Base-by-base conservation (phyloP, 2,329 filamentous ascomycete genomes). In the Pestalotiopsis sp. region DNA sequence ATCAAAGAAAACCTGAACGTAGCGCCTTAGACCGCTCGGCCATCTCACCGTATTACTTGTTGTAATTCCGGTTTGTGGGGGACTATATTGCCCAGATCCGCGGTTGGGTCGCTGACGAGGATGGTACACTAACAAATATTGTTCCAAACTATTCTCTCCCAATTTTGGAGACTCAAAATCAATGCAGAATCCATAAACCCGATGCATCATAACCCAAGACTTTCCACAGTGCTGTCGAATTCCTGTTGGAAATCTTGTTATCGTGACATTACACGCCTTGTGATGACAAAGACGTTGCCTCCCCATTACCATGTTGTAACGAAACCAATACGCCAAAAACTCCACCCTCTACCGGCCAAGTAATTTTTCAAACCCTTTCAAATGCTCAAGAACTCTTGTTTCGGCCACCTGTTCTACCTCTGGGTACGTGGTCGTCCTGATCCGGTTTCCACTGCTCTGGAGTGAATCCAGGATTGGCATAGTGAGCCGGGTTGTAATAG, bases 401-500 rank as follows among this genome's bases (percentile, higher is more conserved):
- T 69, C 68, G 67, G 31, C 31, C 69, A 11, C 66, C 70, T 63
- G 69, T 77, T 67, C 71, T 72, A 66, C 67, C 70, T 49, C 70
- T 70, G 60, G 71, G 69, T 41, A 70, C 75, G 66, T 77, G 75
- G n/a, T 83, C 81, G 7, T 83, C 81, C 23, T 75, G 73, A 2
- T 78, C 79, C 5, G 82, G 82, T 57, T 76, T 80, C 73, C 84
- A 87, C 76, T 86, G 84, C 71, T 88, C 86, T 0, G 87, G 86
- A 69, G 88, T 86, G 71, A 89, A 88, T 71, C 88, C 84, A 56
- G 88, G 87, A 71, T 92, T 92, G 69, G 89, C 88, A 72, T 88
- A 92, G 75, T 92, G 90, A 0, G 90, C 89, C 61, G 85, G 85
- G 73, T 91, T 92, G 79, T 88, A 91, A 67, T 91, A 87, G 66